Evolutionary conservation across 192 early-diverging fungal species (phyloP), one percentile per base, ranked within the genome.

Genomic region (Backusella circina): DNA sequence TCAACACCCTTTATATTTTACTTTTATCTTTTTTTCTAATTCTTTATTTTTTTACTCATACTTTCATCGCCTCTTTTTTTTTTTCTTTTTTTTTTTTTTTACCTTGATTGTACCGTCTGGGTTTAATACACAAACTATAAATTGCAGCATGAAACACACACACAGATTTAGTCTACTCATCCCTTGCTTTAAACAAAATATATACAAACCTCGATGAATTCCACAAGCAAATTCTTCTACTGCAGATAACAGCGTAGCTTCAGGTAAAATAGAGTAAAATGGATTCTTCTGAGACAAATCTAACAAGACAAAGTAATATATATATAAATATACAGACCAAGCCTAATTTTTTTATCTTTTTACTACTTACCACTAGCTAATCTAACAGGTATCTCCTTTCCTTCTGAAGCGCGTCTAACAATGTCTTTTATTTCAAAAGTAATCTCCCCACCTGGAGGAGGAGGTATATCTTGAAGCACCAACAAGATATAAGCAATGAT

Each of bases 241-340:
- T n/a, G 92, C 85, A 47, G 92, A 90, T 9, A 90, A 79, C 1
- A 96, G 72, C 0, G 92, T 91, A 15, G 95, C 90, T 72, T 94
- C 93, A 15, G 88, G 86, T 57, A 93, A 65, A 16, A 95, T 91
- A 28, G 90, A 90, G 75, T 93, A 95, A 75, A 95, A 96, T 21
- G 95, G 93, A 73, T 96, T 93, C 67, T 90, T 88, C 35, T 90
- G 87, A 3, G 95, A 96, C 50, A 95, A 71, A 77, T 96, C 95
- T 72, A 85, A 28, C 15, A 21, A 39, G 16, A 33, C 10, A 30
- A 28, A 5, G 16, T 61, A 13, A 66, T 15, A 15, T 41, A 41
- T 38, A 38, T 38, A 38, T 16, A 87, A 78, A 6, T 35, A 83
- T 67, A 1, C 83, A 54, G 18, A 54, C n/a, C 18, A 18, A 13